Base-by-base conservation (phyloP, 2,329 filamentous ascomycete species). In the Grosmannia serpens region DNA sequence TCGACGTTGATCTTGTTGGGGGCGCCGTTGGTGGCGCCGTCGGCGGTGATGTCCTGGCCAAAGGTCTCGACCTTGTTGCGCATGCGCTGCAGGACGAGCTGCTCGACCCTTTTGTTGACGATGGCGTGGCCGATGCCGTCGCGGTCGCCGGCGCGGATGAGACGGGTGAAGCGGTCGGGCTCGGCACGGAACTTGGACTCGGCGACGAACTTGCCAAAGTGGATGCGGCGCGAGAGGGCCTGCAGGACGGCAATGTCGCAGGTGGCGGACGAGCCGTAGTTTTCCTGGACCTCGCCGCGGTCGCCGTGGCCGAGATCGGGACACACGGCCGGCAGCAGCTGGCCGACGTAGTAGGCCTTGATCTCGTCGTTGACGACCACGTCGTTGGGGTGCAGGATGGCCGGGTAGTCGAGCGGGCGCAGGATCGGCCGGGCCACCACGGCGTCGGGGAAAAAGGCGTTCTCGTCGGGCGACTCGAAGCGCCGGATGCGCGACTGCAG, bases 171-270 rank as follows among this genome's bases (percentile, higher is more conserved):
- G 62, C 76, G 81, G 66, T 91, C 89, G 33, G 84, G 81, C 65
- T 97, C 89, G 53, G 87, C 86, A 66, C 82, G 82, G 74, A 96
- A 99, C 75, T 99, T 99, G 60, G 87, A 86, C 78, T 99, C 94
- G 50, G 94, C 94, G 10, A 99, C 94, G 68, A 97, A 97, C 75
- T 97, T 99, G 65, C 94, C 94, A 75, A 96, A 99, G 73, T 99
- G 94, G 65, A 99, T 94, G 58, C 94, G 80, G 49, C 92, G 82
- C 46, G 89, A 95, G 53, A 99, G 75, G 4, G 94, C 88, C 76
- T 99, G 94, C 63, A 99, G 77, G 67, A 88, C 92, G 57, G 83
- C 81, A 61, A 99, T 94, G 73, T 99, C 94, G 70, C 88, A 91
- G 1, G 90, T 95, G 1, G 91, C 92, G 1, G 91, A 81, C 7